These are phyloP conservation scores for Rhizopus sp. DNA, from an alignment of 371 early-diverging fungal species.

Conservation along the genomic window DNA sequence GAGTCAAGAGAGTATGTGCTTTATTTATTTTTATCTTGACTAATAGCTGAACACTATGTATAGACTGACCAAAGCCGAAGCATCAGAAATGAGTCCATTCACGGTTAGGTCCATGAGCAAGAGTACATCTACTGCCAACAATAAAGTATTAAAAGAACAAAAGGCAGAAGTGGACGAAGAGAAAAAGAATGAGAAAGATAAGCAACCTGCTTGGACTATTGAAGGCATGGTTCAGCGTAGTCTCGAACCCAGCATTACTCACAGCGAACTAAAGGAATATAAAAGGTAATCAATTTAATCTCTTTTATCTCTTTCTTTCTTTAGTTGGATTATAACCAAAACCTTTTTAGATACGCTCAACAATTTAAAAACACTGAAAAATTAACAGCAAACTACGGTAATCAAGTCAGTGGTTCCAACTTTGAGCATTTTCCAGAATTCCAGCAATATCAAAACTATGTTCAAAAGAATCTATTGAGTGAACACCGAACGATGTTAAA, in stretches of 20 bases:
- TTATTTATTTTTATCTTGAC: not conserved
- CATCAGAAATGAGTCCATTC: slow-evolving; percentile 53
- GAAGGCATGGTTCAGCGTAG: slow-evolving; percentile 55
- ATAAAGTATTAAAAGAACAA: slow-evolving; percentile 8
- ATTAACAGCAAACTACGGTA: slow-evolving; percentile 32
- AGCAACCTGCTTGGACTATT: slow-evolving; percentile 40
- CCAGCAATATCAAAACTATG: slow-evolving; percentile 47
- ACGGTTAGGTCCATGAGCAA: slow-evolving; percentile 36
- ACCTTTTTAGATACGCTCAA: slow-evolving; percentile 45
- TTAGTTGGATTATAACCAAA: no score
- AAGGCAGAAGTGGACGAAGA: slow-evolving; percentile 24
- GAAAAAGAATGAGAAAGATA: slow-evolving; percentile 23
- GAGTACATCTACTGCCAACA: slow-evolving; percentile 6
- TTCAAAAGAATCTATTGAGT: slow-evolving; percentile 42
- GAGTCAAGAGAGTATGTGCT: slow-evolving; percentile 27
- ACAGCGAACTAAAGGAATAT: slow-evolving; percentile 59
- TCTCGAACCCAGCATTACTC: slow-evolving; percentile 58
- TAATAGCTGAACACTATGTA: not conserved
- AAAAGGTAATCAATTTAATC: slow-evolving; percentile 40
- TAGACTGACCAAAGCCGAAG: slow-evolving; percentile 37
- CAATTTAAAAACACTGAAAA: slow-evolving; percentile 49
- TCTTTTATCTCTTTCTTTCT: not conserved
- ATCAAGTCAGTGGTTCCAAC: slow-evolving; percentile 22
- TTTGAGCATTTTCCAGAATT: slow-evolving; percentile 47
- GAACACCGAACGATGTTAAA: slow-evolving; percentile 33